Base-by-base conservation (phyloP, 179 eudicot genomes). In the Actinidia chinensis region DNA sequence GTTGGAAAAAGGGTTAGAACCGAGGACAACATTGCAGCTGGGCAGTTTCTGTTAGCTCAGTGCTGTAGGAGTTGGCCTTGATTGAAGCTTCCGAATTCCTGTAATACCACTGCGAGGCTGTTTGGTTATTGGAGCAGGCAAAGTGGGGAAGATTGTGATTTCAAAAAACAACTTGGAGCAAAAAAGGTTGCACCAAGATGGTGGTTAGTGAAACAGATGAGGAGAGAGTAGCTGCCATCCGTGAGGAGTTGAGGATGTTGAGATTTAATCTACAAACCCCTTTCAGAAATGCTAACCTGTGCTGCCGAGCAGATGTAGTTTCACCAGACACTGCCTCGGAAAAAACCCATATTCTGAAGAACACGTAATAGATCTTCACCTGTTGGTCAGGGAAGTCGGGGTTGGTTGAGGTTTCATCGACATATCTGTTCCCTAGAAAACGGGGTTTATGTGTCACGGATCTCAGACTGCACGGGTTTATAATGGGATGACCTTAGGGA, bases 1-100 rank as follows among this genome's bases (percentile, higher is more conserved):
- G 89, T 88, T 1, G 91, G 91, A 36, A 88, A 88, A 79, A 71
- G 91, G 67, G 89, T 88, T 43, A 75, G 91, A 80, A 83, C 85
- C 4, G 91, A 88, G 73, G 85, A 88, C 33, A 86, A 81, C 78
- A 88, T 88, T 70, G 88, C 89, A 23, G 79, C 86, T 11, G 91
- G 91, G 91, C 91, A 18, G 91, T 88, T 40, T 88, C 91, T 8
- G 91, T 88, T 43, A 88, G 91, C 77, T 88, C 91, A 17, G 91
- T 18, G 88, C 91, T 23, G 91, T 88, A 12, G n/a, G 91, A 88
- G 68, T 55, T 88, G 64, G 91, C 91, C 28, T 60, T 88, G 40
- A 86, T n/a, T 86, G 88, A 88, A 88, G 84, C 84, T 88, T 77
- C 91, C 91, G 0, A 79, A 73, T 56, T 69, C 86, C 36, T 81